These are phyloP conservation scores for Nothophoma quercina DNA, from an alignment of 2,329 filamentous ascomycete species.

Conservation along the genomic window DNA sequence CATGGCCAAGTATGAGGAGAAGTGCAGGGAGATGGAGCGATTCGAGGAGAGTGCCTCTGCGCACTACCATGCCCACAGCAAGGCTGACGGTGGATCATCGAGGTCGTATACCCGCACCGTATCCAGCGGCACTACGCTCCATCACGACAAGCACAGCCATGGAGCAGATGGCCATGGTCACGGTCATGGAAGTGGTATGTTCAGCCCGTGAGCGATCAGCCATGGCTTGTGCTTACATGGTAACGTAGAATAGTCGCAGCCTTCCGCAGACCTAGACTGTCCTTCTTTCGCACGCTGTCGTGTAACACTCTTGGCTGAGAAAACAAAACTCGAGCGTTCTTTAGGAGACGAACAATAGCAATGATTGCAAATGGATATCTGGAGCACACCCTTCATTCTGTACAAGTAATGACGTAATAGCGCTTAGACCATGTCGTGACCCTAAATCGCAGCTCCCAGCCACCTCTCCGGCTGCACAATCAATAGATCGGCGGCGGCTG, in stretches of 20 bases:
- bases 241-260: conserved; percentile 14
- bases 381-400: no score
- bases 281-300: conserved; percentile 5
- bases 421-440: no score
- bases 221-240: conserved; percentile 3
- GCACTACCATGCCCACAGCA: conserved; percentile 22
- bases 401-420: neutral
- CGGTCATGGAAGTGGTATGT: conserved; percentile 15
- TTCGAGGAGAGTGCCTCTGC: conserved; percentile 28
- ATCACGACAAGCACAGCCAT: conserved; percentile 22
- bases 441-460: neutral
- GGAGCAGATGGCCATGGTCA: neutral
- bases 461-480: neutral
- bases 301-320: neutral
- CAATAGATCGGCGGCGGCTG: conserved; percentile 3
- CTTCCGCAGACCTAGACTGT: neutral
- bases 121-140: conserved; percentile 26
- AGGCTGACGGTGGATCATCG: conserved; percentile 15
- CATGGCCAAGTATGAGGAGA: conserved; percentile 33
- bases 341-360: neutral
- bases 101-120: conserved; percentile 20
- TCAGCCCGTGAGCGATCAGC: conserved; percentile 5
- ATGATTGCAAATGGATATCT: no score
- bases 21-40: conserved; percentile 33
- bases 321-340: neutral